Evolutionary conservation across 169 alveolate species (phyloP).

Genomic region (Amoebophrya sp.): DNA sequence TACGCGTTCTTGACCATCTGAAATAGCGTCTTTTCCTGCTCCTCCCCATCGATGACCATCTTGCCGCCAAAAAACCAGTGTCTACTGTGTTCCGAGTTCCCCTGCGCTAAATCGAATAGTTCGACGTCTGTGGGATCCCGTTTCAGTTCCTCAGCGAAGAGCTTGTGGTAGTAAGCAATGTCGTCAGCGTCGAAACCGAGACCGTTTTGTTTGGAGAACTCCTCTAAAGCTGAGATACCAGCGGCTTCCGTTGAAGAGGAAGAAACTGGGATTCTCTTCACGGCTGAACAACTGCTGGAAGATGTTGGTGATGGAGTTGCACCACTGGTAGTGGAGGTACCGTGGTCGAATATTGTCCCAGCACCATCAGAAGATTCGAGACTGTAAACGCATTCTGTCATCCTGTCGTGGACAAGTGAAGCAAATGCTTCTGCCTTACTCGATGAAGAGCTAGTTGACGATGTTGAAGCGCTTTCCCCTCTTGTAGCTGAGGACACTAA

Average conservation of each 20-base stretch:
- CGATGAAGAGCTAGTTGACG: too few species aligned
- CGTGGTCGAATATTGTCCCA: neutral
- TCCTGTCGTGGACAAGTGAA: conserved; percentile 31
- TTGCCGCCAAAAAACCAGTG: conserved; percentile 54
- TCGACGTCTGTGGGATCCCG: conserved; percentile 56
- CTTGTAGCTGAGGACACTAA: neutral
- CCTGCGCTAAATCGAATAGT: conserved; percentile 55
- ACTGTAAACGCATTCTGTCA: conserved; percentile 37
- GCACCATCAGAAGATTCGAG: neutral
- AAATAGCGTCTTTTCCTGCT: conserved; percentile 32
- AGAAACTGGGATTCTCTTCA: neutral
- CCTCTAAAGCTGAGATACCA: conserved; percentile 24
- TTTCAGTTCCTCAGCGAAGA: conserved; percentile 49
- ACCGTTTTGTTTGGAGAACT: neutral
- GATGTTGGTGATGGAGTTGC: neutral
- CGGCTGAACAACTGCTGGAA: neutral
- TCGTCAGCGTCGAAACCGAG: conserved; percentile 46
- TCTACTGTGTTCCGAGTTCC: conserved; percentile 50
- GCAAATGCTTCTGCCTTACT: too few species aligned
- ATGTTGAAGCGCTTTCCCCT: too few species aligned
- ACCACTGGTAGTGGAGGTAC: neutral
- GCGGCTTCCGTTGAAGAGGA: neutral
- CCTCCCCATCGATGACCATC: conserved; percentile 48
- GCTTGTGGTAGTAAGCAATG: conserved; percentile 41
- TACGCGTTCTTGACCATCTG: conserved; percentile 25